Evolutionary conservation across 768 basidiomycete species (phyloP).

Genomic region (Tulasnella sp.): DNA sequence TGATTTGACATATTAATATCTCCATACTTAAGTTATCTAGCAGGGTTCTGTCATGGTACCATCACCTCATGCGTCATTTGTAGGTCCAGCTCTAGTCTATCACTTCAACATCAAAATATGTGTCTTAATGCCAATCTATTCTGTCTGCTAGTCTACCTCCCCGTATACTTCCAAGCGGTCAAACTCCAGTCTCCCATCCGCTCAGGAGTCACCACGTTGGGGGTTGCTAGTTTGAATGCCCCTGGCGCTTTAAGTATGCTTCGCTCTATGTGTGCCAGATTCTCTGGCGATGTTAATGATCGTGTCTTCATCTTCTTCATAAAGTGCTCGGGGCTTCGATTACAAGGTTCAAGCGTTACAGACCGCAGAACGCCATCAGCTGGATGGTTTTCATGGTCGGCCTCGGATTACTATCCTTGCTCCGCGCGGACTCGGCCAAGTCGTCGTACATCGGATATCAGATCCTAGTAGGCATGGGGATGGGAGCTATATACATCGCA

Average conservation of each 20-base stretch:
- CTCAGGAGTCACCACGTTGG: conserved; percentile 32
- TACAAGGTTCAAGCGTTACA: conserved; percentile 29
- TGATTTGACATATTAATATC: no score
- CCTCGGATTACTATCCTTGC: conserved; percentile 27
- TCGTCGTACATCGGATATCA: conserved; percentile 12
- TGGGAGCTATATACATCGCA: conserved; percentile 14
- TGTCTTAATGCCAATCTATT: no score
- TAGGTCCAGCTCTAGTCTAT: no score
- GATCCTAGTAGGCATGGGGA: conserved; percentile 10
- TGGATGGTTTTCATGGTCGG: conserved; percentile 31
- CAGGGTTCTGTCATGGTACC: conserved; percentile 22
- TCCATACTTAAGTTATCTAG: conserved; percentile 16
- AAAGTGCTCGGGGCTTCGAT: conserved; percentile 30
- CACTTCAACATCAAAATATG: no score
- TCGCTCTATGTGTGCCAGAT: no score
- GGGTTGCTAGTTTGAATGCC: conserved; percentile 31
- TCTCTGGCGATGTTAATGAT: neutral
- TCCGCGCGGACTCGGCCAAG: neutral
- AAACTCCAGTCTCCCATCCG: conserved; percentile 29
- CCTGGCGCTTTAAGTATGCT: conserved; percentile 28
- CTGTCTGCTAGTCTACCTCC: conserved; percentile 21
- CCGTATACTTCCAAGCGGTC: conserved; percentile 28
- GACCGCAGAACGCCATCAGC: conserved; percentile 28
- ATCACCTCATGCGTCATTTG: neutral
- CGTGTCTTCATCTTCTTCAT: no score